phyloP scores from a whole-genome alignment of 176 grass and related monocot genomes.

The Alopecurus myosuroides region DNA sequence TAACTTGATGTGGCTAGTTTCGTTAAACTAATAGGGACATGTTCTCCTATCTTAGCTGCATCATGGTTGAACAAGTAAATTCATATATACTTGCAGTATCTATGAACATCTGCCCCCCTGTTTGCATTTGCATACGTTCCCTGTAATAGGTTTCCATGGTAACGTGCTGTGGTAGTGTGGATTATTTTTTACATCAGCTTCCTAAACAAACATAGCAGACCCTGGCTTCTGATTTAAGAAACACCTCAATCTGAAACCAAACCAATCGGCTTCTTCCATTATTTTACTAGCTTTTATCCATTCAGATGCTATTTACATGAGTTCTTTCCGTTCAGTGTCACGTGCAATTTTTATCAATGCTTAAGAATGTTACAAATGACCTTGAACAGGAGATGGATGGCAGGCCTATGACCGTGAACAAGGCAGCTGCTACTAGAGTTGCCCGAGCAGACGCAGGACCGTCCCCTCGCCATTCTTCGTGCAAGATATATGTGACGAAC shows the following conservation, averaged over 20 bases:
- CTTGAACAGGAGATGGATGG: slow-evolving; percentile 51
- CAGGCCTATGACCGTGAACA: slow-evolving; percentile 65
- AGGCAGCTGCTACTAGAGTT: slow-evolving; percentile 51
- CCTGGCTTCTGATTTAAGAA: neutral
- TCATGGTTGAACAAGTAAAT: neutral
- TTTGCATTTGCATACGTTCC: neutral
- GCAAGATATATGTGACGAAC: slow-evolving; percentile 70
- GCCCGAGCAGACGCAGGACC: slow-evolving; percentile 31
- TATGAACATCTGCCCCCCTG: neutral
- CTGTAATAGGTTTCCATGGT: neutral
- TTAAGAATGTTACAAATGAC: neutral
- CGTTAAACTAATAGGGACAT: neutral
- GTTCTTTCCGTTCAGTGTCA: neutral
- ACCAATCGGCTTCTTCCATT: neutral
- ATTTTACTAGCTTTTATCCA: neutral
- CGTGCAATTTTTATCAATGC: neutral
- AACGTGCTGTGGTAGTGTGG: no score
- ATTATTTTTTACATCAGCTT: neutral
- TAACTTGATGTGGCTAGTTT: neutral
- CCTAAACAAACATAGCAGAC: neutral
- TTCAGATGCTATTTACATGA: neutral
- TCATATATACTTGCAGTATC: neutral
- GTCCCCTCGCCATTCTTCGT: slow-evolving; percentile 25
- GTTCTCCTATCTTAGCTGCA: neutral
- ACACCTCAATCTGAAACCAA: neutral